Evolutionary conservation across 2,329 filamentous ascomycete species (phyloP), one percentile per base, ranked within the genome.

Genomic region (Clonostachys rosea): DNA sequence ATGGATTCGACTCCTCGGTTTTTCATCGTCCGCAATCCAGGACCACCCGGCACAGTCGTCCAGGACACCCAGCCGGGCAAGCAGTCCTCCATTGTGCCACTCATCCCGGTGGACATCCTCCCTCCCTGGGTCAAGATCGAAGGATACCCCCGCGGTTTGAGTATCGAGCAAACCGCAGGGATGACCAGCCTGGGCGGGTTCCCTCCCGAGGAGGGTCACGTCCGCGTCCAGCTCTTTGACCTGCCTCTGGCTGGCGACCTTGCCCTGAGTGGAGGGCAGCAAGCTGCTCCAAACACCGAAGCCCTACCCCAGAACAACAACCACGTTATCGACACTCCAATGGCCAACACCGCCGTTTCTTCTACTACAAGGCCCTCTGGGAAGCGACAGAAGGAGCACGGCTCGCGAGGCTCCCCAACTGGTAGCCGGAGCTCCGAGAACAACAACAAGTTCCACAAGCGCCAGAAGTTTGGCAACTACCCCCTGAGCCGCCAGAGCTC

Each of bases 71-170:
- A 40, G 37, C n/a, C 50, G 24, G 36, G 39, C 12, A 44, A 51
- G 45, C 12, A 17, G 18, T 17, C 12, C 30, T 30, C 8, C 24
- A 54, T 75, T 5, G 75, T 81, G 2, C 78, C 78, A 7, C 67
- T 81, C n/a, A 65, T 81, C n/a, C 68, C 77, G 1, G 58, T 71
- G 12, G 77, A 81, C 55, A 66, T 79, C 50, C 67, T 81, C 0
- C 76, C 76, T 0, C 56, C 61, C 2, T 72, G 71, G 64, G 51
- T 78, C 5, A 60, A 70, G 6, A 56, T 76, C 11, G 48, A 64
- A 34, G 71, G 68, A 20, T 61, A 75, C 4, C 73, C 75, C 4
- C 70, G 73, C 6, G 53, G 65, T 45, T 59, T 78, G 12, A 54
- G 52, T 4, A 50, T 61, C 6, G 62, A 67, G 35, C 63, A 76